These are phyloP conservation scores for Exophiala viscosa DNA, from an alignment of 2,329 filamentous ascomycete genomes.

Conservation along the genomic window DNA sequence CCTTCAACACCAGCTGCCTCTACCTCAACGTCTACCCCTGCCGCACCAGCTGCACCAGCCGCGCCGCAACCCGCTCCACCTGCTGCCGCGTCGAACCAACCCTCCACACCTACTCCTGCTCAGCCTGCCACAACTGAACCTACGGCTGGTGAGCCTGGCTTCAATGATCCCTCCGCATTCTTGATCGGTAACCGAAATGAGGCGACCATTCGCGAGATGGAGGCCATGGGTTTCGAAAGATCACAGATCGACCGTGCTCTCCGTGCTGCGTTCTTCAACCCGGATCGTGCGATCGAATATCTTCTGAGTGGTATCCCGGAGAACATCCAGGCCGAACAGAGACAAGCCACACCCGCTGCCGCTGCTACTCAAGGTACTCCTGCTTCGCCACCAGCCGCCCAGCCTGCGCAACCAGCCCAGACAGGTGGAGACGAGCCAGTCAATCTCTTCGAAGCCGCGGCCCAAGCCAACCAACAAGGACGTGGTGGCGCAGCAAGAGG, in stretches of 20 bases:
- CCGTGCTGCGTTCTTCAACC: conserved; percentile 95
- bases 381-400: conserved; percentile 37
- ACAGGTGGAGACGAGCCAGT: conserved; percentile 60
- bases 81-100: conserved; percentile 55
- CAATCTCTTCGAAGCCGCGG: conserved; percentile 90
- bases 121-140: conserved; percentile 34
- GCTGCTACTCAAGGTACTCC: conserved; percentile 16
- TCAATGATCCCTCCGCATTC: conserved; percentile 74
- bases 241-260: conserved; percentile 87
- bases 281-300: conserved; percentile 95
- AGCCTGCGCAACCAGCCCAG: conserved; percentile 35
- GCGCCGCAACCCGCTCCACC: conserved; percentile 51
- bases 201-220: conserved; percentile 84
- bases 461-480: conserved; percentile 60
- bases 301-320: conserved; percentile 90
- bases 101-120: conserved; percentile 43
- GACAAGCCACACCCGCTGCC: conserved; percentile 41
- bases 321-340: conserved; percentile 69
- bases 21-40: conserved; percentile 50
- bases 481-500: conserved; percentile 31
- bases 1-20: conserved; percentile 50
- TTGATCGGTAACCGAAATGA: conserved; percentile 79
- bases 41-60: conserved; percentile 41
- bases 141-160: conserved; percentile 47
- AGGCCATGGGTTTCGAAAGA: conserved; percentile 92